phyloP scores from a whole-genome alignment of 768 basidiomycete genomes.

The Neoboletus brunneissimus region DNA sequence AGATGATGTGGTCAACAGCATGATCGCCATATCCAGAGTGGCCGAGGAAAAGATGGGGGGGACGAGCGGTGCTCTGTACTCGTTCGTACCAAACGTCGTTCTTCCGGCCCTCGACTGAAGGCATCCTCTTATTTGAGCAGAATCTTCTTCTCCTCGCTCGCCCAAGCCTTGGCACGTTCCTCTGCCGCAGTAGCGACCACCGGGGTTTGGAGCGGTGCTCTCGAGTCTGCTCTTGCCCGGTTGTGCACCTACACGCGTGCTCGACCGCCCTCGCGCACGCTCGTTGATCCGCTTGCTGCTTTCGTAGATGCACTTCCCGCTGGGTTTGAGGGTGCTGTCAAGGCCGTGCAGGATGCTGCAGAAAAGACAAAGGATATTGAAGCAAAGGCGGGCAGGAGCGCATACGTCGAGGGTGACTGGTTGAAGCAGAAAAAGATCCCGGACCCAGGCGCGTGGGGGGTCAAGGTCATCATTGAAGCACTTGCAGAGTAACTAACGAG shows the following conservation, averaged over 20 bases:
- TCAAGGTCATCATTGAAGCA: slow-evolving; percentile 68
- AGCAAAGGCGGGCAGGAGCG: slow-evolving; percentile 86
- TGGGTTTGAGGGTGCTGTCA: slow-evolving; percentile 52
- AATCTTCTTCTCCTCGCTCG: slow-evolving; percentile 88
- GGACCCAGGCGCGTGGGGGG: slow-evolving; percentile 93
- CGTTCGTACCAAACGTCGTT: slow-evolving; percentile 49
- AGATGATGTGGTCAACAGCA: slow-evolving; percentile 58
- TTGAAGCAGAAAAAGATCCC: slow-evolving; percentile 61
- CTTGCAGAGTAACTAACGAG: slow-evolving; percentile 27
- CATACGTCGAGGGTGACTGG: slow-evolving; percentile 74
- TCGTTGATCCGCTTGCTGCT: slow-evolving; percentile 86
- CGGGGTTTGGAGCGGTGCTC: slow-evolving; percentile 59
- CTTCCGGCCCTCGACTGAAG: background rate
- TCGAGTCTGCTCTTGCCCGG: slow-evolving; percentile 53
- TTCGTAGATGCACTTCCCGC: slow-evolving; percentile 48
- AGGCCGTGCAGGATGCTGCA: slow-evolving; percentile 61
- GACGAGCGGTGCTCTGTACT: slow-evolving; percentile 87
- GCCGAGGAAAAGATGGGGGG: slow-evolving; percentile 89
- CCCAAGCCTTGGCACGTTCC: slow-evolving; percentile 59
- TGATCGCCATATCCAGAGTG: slow-evolving; percentile 67
- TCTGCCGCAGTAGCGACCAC: slow-evolving; percentile 33
- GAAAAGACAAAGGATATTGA: slow-evolving; percentile 70
- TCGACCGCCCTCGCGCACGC: slow-evolving; percentile 84
- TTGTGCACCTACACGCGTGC: slow-evolving; percentile 86
- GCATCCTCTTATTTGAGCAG: slow-evolving; percentile 36